Base-by-base conservation (phyloP, 2,329 filamentous ascomycete species). In the Elsinoe necatrix region DNA sequence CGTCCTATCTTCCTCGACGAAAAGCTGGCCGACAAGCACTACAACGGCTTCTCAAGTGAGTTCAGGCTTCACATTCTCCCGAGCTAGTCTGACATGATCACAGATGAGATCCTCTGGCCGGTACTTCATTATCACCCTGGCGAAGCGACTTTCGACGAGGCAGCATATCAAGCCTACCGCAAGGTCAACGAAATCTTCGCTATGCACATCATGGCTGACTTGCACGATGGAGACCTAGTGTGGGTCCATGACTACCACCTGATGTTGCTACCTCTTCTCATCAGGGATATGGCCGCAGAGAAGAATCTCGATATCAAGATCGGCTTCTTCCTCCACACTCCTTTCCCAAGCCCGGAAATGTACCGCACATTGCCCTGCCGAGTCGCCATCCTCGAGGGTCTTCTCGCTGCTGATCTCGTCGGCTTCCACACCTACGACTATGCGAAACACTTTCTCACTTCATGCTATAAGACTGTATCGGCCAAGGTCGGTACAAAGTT, bases 371-470 rank as follows among this genome's bases (percentile, higher is more conserved):
- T 97, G 7, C 93, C 93, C 0, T 92, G 97, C 27, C 83, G 93
- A 61, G 90, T 95, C 69, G 85, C 89, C 66, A 84, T 97, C 52
- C 80, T 98, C 43, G 80, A 86, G 50, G 91, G 93, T 57, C 83
- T 97, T 37, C 79, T 98, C 31, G 87, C 95, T 69, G 95, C 92
- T 75, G 93, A 97, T 69, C 77, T 98, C 59, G 89, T 97, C 67
- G 93, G 93, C 29, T 97, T 98, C 77, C 93, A 98, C 73, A 98
- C 93, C 25, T 97, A 96, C 75, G 92, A 97, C 74, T 98, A 98
- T 68, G 92, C 91, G n/a, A 82, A 93, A 54, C 93, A 98, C 73
- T 98, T 97, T 75, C 75, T 98, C 63, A 95, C 90, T 74, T 92
- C 88, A 68, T 97, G 93, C 74, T 92, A 45, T 20, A 21, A 23